Conservation (phyloP, 257 asterid genomes). For the Verbena officinalis region DNA sequence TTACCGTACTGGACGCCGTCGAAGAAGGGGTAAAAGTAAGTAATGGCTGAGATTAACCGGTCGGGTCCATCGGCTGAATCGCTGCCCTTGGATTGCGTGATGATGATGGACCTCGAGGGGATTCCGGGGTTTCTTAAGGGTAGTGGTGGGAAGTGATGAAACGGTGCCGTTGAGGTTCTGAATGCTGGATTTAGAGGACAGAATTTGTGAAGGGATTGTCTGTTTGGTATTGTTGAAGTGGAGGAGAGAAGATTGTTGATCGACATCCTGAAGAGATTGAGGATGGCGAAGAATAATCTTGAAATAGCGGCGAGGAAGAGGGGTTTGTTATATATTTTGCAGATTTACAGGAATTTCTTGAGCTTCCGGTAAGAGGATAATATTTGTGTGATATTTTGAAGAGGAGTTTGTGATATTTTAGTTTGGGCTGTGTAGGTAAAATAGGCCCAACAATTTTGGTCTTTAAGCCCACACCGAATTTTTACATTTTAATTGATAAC, state of each 20-base stretch:
- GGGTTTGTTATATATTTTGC: too few relatives aligned
- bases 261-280: not conserved
- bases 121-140: slow-evolving; percentile 30
- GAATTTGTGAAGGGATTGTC: slow-evolving; percentile 29
- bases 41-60: slow-evolving; percentile 83
- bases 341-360: too few relatives aligned
- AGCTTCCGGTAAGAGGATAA: too few relatives aligned
- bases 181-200: slow-evolving; percentile 18
- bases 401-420: too few relatives aligned
- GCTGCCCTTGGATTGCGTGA: slow-evolving; percentile 58
- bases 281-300: too few relatives aligned
- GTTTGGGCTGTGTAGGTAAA: too few relatives aligned
- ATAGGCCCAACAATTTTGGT: too few relatives aligned
- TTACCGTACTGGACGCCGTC: slow-evolving; percentile 95
- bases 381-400: too few relatives aligned
- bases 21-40: slow-evolving; percentile 94
- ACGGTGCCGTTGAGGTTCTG: slow-evolving; percentile 15
- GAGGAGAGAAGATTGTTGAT: not conserved
- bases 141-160: slow-evolving; percentile 26
- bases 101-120: slow-evolving; percentile 32
- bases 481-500: too few relatives aligned
- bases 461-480: too few relatives aligned
- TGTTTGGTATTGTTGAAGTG: not conserved
- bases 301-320: too few relatives aligned
- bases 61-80: slow-evolving; percentile 75